Evolutionary conservation across 2,329 filamentous ascomycete species (phyloP), one percentile per base, ranked within the genome.

Genomic region (Thielaviopsis euricoi): DNA sequence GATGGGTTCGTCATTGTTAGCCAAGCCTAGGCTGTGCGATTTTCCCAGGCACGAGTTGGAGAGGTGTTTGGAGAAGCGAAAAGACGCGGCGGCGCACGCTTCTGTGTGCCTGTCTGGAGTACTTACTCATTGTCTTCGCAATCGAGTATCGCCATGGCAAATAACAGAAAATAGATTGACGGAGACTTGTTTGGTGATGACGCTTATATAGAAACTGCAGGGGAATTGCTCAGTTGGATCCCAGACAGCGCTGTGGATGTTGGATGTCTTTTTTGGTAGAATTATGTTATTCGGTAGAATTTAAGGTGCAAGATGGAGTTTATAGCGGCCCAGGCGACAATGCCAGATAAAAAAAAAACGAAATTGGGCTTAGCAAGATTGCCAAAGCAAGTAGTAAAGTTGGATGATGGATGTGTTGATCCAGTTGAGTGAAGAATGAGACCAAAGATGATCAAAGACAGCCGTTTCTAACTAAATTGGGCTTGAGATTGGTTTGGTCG

Each of bases 71-170:
- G 9, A 50, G 4, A 17, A 23, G 23, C 23, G 12, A 50, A 50
- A 50, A 23, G n/a, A 1, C 4, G 13, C 37, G 3, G 37, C 7
- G 37, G 37, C 37, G 37, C 37, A 43, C 7, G 29, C 10, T 15
- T 43, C 3, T n/a, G 37, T n/a, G 37, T 43, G 15, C 37, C 2
- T 23, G n/a, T n/a, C n/a, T 19, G 22, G 29, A 12, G 43, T 23
- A 58, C 58, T 57, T 17, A 60, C 58, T 26, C 52, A 52, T 56
- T 55, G 55, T 60, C 58, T 55, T 55, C 55, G 19, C 29, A 46
- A 37, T 60, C 58, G 19, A 60, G 33, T 10, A 55, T 72, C 69
- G 77, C 77, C 79, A 82, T 82, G 63, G 33, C 55, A 19, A 49
- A 21, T 25, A 26, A 48, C 15, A 48, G 22, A 7, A 23, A 43